These are phyloP conservation scores for Lagerstroemia speciosa DNA, from an alignment of 345 rosid genomes.

Conservation along the genomic window DNA sequence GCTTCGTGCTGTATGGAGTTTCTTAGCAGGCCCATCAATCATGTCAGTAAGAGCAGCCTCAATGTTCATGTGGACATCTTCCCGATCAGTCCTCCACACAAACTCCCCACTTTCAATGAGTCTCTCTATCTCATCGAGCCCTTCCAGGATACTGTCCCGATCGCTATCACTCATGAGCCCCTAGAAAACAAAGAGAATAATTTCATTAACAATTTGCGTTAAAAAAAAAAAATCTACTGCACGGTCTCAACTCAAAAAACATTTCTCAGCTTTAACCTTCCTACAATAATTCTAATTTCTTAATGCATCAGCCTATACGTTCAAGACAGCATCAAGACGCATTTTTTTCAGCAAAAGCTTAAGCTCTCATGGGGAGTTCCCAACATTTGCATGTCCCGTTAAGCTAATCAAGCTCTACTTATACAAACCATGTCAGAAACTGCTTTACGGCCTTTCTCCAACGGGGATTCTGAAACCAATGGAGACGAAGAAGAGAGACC, in stretches of 20 bases:
- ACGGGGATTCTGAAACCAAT: not conserved
- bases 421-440: too few species aligned
- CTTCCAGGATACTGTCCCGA: slow-evolving; percentile 58
- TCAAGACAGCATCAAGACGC: not conserved
- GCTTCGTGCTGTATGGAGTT: slow-evolving; percentile 90
- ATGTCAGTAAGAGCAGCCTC: slow-evolving; percentile 89
- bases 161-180: slow-evolving; percentile 59
- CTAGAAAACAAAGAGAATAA: slow-evolving; percentile 21
- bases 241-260: too few species aligned
- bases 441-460: too few species aligned
- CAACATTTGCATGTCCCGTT: not conserved
- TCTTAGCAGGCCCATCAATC: slow-evolving; percentile 97
- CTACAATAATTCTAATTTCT: too few species aligned
- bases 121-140: slow-evolving; percentile 67
- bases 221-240: too few species aligned
- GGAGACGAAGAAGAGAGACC: slow-evolving; percentile 26
- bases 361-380: not conserved
- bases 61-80: slow-evolving; percentile 96
- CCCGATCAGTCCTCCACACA: slow-evolving; percentile 86
- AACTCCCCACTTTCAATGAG: slow-evolving; percentile 56
- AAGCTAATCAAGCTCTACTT: not conserved
- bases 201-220: not conserved
- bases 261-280: too few species aligned
- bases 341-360: not conserved
- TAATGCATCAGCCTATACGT: too few species aligned